A percentile compares a stretch with the other conserved stretches of the same genome.
phyloP scores from a whole-genome alignment of 257 asterid genomes.

The Plantago elongata region DNA sequence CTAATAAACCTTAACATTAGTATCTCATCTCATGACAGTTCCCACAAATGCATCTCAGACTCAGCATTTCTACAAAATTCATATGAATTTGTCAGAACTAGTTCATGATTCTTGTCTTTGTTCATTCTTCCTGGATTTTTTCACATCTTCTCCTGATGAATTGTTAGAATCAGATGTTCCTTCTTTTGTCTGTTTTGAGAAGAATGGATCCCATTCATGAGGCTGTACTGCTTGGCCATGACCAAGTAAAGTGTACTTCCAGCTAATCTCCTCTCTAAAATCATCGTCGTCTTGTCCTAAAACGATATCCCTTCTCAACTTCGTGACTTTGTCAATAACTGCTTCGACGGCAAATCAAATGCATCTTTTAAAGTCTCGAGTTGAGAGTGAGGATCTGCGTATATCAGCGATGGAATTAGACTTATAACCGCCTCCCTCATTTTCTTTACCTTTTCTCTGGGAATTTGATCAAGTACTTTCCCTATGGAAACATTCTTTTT shows the following conservation, averaged over 20 bases:
- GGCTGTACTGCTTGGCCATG: conserved; percentile 45
- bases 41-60: too few species aligned
- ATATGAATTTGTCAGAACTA: not conserved
- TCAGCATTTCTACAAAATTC: not conserved
- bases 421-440: conserved; percentile 72
- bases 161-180: conserved; percentile 30
- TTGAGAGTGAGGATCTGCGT: conserved; percentile 71
- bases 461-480: conserved; percentile 42
- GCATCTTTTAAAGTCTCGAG: conserved; percentile 69
- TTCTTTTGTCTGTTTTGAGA: conserved; percentile 42
- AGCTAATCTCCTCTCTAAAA: conserved; percentile 57
- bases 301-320: conserved; percentile 53
- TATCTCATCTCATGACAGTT: too few species aligned
- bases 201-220: conserved; percentile 87
- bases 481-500: conserved; percentile 49
- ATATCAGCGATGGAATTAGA: conserved; percentile 66
- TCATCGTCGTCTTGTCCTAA: conserved; percentile 48
- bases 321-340: conserved; percentile 62
- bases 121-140: conserved; percentile 50
- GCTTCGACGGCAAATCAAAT: conserved; percentile 75
- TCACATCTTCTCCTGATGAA: conserved; percentile 21
- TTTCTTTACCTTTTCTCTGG: conserved; percentile 49
- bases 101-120: conserved; percentile 31
- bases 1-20: conserved; percentile 1
- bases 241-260: conserved; percentile 68